Base-by-base conservation (phyloP, 352 stramenopile genomes). In the Globisporangium acanthophoron region DNA sequence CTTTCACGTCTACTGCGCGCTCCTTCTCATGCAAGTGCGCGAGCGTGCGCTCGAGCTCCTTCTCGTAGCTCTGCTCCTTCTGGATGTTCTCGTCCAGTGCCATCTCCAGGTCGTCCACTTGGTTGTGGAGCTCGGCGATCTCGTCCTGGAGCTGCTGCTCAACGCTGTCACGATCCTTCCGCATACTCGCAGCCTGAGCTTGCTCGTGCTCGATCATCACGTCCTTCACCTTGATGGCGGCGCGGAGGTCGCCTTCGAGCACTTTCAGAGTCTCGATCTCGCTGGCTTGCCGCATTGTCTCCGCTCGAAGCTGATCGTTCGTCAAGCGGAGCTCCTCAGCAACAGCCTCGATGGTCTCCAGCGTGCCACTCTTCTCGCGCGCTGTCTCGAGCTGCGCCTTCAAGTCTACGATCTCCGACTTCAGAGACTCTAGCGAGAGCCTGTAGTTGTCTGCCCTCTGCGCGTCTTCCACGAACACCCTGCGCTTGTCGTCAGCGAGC, bases 161-260 rank as follows among this genome's bases (percentile, higher is more conserved):
- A 0, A 67, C 4, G 27, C 70, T 63, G 5, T 68, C 53, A 1
- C 66, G 59, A 2, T 76, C 64, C 16, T 61, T 58, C 0, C 63
- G 69, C 31, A 85, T 48, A 45, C 88, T 67, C 11, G 70, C 57
- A 0, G 86, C 70, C 56, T 87, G 81, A n/a, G 77, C 65, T 31
- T 71, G 62, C 31, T 87, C 73, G 47, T 89, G 78, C 12, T 79
- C 71, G 6, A 88, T 68, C 77, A 91, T 91, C 0, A 88, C 72
- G 29, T 91, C 74, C 51, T 89, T 88, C 5, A 88, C 78, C 54
- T 85, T 87, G 3, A 88, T 12, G 2, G 76, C 75, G 29, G 80
- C 76, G 15, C 75, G 70, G 20, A 80, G 56, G 60, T 88, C 74
- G 20, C 74, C 69, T 50, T 88, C 74, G 37, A 81, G 65, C n/a